phyloP scores from a whole-genome alignment of 108 stramenopile species.

The Pseudonitzschia multiseries region DNA sequence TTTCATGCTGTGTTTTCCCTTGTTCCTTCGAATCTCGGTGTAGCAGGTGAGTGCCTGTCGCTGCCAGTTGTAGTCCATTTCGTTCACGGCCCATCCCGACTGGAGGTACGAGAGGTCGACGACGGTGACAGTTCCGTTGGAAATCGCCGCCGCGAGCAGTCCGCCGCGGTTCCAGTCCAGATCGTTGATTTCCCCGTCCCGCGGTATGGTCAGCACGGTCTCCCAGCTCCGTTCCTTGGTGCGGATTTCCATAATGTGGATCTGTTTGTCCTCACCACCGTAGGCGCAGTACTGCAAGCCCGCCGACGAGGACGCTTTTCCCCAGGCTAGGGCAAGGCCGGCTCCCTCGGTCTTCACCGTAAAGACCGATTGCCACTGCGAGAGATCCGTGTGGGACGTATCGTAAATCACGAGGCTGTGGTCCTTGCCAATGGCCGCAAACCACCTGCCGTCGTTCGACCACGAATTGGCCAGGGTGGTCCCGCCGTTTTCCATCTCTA shows the following conservation, averaged over 20 bases:
- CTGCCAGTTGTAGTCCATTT: constrained; percentile 82
- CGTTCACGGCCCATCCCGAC: constrained; percentile 62
- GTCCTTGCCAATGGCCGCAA: constrained; percentile 53
- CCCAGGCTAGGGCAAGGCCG: constrained; percentile 70
- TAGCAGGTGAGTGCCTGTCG: constrained; percentile 66
- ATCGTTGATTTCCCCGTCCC: constrained; percentile 48
- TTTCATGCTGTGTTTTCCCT: constrained; percentile 53
- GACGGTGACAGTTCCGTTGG: constrained; percentile 59
- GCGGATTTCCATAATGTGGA: constrained; percentile 59
- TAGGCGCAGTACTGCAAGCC: constrained; percentile 70
- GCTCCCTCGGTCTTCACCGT: constrained; percentile 36
- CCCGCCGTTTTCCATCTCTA: constrained; percentile 19
- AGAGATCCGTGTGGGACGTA: constrained; percentile 26
- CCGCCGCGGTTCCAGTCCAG: constrained; percentile 65
- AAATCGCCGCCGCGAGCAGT: constrained; percentile 56
- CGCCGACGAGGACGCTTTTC: constrained; percentile 32
- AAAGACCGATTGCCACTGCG: constrained; percentile 53
- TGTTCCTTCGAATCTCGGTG: constrained; percentile 68
- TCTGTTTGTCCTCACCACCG: constrained; percentile 55
- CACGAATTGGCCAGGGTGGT: constrained; percentile 43
- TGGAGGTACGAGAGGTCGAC: constrained; percentile 68
- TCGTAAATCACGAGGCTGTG: constrained; percentile 58
- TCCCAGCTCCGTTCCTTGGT: constrained; percentile 66
- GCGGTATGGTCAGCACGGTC: constrained; percentile 52
- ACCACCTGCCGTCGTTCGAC: constrained; percentile 57